Evolutionary conservation across 148 eudicot species (phyloP).

Genomic region (Chenopodium album): DNA sequence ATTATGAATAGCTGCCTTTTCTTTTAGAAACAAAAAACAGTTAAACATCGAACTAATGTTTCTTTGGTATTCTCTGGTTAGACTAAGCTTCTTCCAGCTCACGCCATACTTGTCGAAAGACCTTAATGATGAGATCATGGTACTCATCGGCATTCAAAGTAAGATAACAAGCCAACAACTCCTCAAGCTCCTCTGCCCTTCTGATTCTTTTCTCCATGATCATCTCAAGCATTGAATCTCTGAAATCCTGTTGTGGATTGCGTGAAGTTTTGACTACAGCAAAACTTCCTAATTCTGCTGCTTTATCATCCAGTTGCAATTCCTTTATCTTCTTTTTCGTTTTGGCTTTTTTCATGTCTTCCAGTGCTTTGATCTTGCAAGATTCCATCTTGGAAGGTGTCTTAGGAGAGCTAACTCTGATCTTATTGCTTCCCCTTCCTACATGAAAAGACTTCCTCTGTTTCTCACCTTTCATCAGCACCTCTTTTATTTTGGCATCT

Average conservation of each 20-base stretch:
- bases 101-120: conserved; percentile 70
- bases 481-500: conserved; percentile 41
- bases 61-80: conserved; percentile 18
- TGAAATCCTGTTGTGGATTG: conserved; percentile 65
- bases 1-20: background rate
- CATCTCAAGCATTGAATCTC: conserved; percentile 87
- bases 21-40: background rate
- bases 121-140: conserved; percentile 74
- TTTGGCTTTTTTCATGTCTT: conserved; percentile 54
- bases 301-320: conserved; percentile 20
- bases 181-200: conserved; percentile 62
- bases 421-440: conserved; percentile 36
- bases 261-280: conserved; percentile 67
- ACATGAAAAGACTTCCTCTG: conserved; percentile 47
- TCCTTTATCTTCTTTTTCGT: conserved; percentile 39
- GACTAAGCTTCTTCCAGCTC: conserved; percentile 42
- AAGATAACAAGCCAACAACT: conserved; percentile 76
- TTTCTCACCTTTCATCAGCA: conserved; percentile 37
- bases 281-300: conserved; percentile 47
- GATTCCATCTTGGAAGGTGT: conserved; percentile 48
- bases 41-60: background rate
- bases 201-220: conserved; percentile 54
- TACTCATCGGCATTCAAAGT: conserved; percentile 67
- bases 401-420: conserved; percentile 48
- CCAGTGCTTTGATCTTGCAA: conserved; percentile 61